Base-by-base conservation (phyloP, 148 eudicot genomes). In the Silene conica region DNA sequence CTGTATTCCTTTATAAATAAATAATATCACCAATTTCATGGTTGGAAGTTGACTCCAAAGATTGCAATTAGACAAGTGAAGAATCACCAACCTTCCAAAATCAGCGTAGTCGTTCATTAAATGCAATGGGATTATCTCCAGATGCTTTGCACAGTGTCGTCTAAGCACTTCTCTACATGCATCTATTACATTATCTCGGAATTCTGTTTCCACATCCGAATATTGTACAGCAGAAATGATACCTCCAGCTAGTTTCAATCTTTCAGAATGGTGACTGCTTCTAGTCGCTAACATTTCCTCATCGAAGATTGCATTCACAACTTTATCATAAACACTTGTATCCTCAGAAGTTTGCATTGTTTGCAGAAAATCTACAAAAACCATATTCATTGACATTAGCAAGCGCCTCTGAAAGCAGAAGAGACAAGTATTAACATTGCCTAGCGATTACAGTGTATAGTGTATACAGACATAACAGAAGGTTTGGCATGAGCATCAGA, bases 311-410 rank as follows among this genome's bases (percentile, higher is more conserved):
- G 97, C 88, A 79, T 82, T 79, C 28, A 94, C 96, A 77, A 94
- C 87, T 86, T 90, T 94, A 79, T 94, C 97, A 80, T 92, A 89
- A 41, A 92, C 73, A 80, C 87, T 83, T 65, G 93, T 88, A 78
- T 92, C 98, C 80, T 95, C 98, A 31, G 98, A 92, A 77, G 84
- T 86, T 77, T 95, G 92, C 91, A 95, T 92, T 63, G 96, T 89
- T 45, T 85, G 80, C 58, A 95, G 73, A 25, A 92, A 80, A 79
- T 82, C 98, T 91, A 89, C 83, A 83, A 23, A 31, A 19, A 41
- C 63, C 69, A 70, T 77, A 59, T 67, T 38, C 57, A 41, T 62
- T 5, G 22, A 64, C 65, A 15, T 66, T 19, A 63, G 52, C 59
- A 43, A 50, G 68, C 20, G 34, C 56, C 26, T 12, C 16, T 2